These are phyloP conservation scores for Aspergillus pseudonomiae DNA, from an alignment of 2,329 filamentous ascomycete species.

Conservation along the genomic window DNA sequence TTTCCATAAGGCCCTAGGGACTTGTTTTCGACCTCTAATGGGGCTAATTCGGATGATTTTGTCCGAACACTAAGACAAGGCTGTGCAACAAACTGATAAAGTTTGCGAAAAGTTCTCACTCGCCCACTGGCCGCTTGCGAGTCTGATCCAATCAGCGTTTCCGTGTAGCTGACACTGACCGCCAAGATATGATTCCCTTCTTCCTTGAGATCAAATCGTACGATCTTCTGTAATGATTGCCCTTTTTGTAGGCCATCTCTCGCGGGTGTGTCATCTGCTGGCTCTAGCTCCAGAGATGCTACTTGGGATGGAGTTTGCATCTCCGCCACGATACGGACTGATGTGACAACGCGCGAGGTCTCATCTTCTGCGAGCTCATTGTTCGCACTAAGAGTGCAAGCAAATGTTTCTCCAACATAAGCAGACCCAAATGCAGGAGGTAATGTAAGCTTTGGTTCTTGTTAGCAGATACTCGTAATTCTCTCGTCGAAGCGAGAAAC, in stretches of 20 bases:
- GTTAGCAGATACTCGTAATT: constrained; percentile 16
- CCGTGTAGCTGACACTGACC: constrained; percentile 92
- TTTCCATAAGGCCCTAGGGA: constrained; percentile 49
- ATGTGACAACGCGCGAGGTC: constrained; percentile 60
- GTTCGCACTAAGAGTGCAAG: constrained; percentile 94
- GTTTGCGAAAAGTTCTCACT: constrained; percentile 84
- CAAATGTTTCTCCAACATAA: constrained; percentile 93
- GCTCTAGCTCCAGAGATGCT: constrained; percentile 61
- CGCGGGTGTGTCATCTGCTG: constrained; percentile 52
- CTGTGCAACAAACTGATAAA: constrained; percentile 96
- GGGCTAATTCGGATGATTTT: constrained; percentile 71
- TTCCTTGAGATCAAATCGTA: constrained; percentile 87
- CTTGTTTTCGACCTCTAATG: constrained; percentile 49
- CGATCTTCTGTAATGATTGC: constrained; percentile 75
- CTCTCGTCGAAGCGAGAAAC: background rate
- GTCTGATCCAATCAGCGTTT: constrained; percentile 63
- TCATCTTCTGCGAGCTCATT: constrained; percentile 66
- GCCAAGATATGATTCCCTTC: constrained; percentile 92
- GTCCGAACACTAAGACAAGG: constrained; percentile 86
- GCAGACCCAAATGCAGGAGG: constrained; percentile 91
- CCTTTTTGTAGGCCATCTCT: constrained; percentile 46
- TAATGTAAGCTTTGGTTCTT: constrained; percentile 64
- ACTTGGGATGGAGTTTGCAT: constrained; percentile 89
- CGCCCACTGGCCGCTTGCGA: constrained; percentile 58
- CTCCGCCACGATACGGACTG: constrained; percentile 82